Evolutionary conservation across 345 rosid genomes (phyloP).

Genomic region (Eucalyptus microcorys): DNA sequence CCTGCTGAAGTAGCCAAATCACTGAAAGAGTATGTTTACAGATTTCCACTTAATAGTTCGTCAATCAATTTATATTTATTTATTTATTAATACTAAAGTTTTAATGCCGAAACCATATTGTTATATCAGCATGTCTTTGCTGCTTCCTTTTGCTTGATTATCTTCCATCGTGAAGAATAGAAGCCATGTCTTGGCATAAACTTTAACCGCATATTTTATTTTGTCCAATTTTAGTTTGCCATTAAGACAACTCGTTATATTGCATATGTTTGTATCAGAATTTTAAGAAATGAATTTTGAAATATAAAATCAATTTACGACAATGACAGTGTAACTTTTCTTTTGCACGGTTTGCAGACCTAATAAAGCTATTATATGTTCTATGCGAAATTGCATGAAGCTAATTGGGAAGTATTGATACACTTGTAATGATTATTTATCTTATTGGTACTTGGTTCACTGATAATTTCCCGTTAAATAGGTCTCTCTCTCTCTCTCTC

Average conservation of each 20-base stretch:
- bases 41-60: no score
- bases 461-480: not conserved
- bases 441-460: not conserved
- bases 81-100: not conserved
- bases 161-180: no score
- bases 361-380: not conserved
- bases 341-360: not conserved
- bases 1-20: not conserved
- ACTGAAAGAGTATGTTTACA: conserved; percentile 16
- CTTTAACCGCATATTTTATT: no score
- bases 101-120: not conserved
- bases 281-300: not conserved
- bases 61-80: not conserved
- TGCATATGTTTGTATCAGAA: not conserved
- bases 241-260: not conserved
- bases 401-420: not conserved
- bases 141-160: not conserved
- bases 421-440: not conserved
- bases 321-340: not conserved
- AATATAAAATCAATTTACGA: not conserved
- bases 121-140: not conserved
- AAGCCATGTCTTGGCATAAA: no score
- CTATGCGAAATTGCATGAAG: not conserved
- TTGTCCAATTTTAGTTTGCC: not conserved
- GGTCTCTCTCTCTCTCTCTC: not conserved